Base-by-base conservation (phyloP, 2,329 filamentous ascomycete genomes). In the Cercospora janseana region DNA sequence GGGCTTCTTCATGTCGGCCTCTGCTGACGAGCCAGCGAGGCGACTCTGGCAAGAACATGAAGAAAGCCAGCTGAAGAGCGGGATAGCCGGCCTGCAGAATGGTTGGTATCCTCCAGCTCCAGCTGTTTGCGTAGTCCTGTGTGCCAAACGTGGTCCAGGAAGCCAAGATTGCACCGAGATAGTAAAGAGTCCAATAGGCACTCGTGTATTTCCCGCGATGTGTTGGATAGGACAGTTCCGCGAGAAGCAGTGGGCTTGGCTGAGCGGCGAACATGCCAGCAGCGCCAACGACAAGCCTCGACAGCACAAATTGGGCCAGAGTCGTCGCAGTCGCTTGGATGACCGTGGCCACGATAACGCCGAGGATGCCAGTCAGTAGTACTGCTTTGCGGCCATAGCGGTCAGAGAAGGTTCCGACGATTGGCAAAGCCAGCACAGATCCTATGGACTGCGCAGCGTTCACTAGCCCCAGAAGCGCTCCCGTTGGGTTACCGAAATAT, bases 51-150 rank as follows among this genome's bases (percentile, higher is more conserved):
- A 60, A 34, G 31, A 47, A 56, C 26, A 29, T 46, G 47, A 60
- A 61, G 13, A 65, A 64, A 18, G 27, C 44, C 29, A 72, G 64
- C 44, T 71, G 69, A 9, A 76, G 43, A 4, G 72, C n/a, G 2
- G 76, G 75, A 10, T 76, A 74, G 32, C 63, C 66, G 23, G 69
- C 72, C 52, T 78, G 75, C 3, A 78, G 55, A 2, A 77, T 58
- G 4, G 73, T 75, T 0, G 75, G 75, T 2, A 75, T 66, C 34
- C 75, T 68, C 75, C 75, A 78, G 10, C 70, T 66, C 74, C 73
- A 76, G 43, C 21, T 52, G 4, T 45, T 49, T 6, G 21, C 20
- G 24, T 51, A 55, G 16, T 45, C 32, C 35, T 57, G 56, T 4
- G 56, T 57, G 6, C 56, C 57, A 9, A 55, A 58, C 3, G 57